Evolutionary conservation across 139 green algal species (phyloP).

Genomic region (Marvania coccoides): DNA sequence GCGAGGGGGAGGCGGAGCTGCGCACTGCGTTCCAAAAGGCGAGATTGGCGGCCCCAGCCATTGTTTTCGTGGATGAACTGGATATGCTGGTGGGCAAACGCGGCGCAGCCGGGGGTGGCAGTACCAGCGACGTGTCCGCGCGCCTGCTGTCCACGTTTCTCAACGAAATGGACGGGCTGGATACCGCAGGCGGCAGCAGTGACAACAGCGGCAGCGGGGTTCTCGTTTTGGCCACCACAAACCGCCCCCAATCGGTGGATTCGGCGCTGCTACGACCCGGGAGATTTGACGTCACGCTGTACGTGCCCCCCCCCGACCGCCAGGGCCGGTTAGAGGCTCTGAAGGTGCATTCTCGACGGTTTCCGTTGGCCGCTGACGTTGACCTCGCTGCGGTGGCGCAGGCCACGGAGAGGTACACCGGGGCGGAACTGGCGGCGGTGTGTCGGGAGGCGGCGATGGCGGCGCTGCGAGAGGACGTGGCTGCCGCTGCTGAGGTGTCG

Average conservation of each 20-base stretch:
- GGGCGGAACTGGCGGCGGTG: slow-evolving; percentile 62
- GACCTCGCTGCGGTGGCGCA: slow-evolving; percentile 47
- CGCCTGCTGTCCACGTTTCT: slow-evolving; percentile 73
- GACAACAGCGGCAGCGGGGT: too few relatives aligned
- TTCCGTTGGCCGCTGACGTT: slow-evolving; percentile 70
- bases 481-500: slow-evolving; percentile 26
- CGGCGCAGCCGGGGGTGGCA: background rate
- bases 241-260: slow-evolving; percentile 66
- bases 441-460: slow-evolving; percentile 75
- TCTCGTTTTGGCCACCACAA: slow-evolving; percentile 76
- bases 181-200: slow-evolving; percentile 51
- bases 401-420: slow-evolving; percentile 45
- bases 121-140: background rate
- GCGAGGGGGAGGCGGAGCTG: slow-evolving; percentile 75
- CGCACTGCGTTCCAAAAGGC: slow-evolving; percentile 60
- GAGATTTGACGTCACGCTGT: slow-evolving; percentile 74
- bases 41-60: slow-evolving; percentile 57
- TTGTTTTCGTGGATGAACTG: slow-evolving; percentile 86
- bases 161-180: slow-evolving; percentile 80
- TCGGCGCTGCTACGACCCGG: slow-evolving; percentile 72
- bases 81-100: slow-evolving; percentile 60
- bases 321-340: slow-evolving; percentile 34
- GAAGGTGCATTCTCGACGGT: slow-evolving; percentile 40
- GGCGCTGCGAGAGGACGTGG: slow-evolving; percentile 67
- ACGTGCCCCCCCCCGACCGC: slow-evolving; percentile 81